Evolutionary conservation across 257 asterid species (phyloP), one percentile per base, ranked within the genome.

Genomic region (Solanum sitiens): DNA sequence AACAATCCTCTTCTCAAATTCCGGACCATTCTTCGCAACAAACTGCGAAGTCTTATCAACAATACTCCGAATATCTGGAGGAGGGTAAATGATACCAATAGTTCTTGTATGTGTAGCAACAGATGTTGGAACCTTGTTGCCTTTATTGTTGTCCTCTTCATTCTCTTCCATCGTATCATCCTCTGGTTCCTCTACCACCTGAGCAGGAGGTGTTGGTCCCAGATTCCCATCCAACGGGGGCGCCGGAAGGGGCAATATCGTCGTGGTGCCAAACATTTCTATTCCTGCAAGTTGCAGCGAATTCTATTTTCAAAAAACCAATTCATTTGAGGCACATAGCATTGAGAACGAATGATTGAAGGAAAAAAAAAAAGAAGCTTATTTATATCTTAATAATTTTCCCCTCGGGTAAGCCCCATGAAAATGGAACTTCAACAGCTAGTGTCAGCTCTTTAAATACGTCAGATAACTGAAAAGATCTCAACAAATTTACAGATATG

Each of bases 71-170:
- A 96, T 96, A 87, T 96, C 98, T 6, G 95, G 95, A 21, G 99
- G 98, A 4, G 99, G 98, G 87, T 96, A 90, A 86, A 96, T 96
- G 84, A 96, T 93, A 47, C 98, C 99, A 53, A 95, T 94, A n/a
- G 98, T 88, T 91, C 92, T 92, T 0, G 99, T 93, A 83, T 96
- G 99, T 53, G 98, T 94, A 32, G 95, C 97, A 87, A 96, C 95
- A 2, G 98, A 89, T 6, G 92, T 88, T 37, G 95, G 94, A 88
- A 88, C 93, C 4, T 91, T 77, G 83, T 61, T 84, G 67, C 85
- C 87, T 63, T 86, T 87, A 70, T 82, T 87, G 88, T 86, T 87
- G 11, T 92, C 93, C 77, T 88, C 92, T 85, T 87, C 86, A 5
- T 71, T 87, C 65, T 87, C 91, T 32, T 40, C 86, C 86, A 15